phyloP scores from a whole-genome alignment of 129 eudicot species.

The Helianthus tuberosus region DNA sequence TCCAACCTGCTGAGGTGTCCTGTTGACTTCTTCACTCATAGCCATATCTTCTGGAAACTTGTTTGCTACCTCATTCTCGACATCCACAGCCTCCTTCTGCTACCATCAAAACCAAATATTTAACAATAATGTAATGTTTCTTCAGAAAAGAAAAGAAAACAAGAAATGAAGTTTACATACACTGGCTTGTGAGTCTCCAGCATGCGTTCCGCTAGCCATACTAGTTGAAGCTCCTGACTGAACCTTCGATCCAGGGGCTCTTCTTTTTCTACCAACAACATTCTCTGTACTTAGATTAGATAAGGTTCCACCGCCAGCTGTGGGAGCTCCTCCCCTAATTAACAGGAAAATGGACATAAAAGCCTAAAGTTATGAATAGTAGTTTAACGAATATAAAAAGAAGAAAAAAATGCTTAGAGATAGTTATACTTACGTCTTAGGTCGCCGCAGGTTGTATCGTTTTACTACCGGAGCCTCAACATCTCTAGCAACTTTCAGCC shows the following conservation, averaged over 20 bases:
- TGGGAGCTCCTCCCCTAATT: constrained; percentile 46
- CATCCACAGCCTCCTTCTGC: constrained; percentile 35
- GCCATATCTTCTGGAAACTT: constrained; percentile 37
- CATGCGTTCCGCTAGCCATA: constrained; percentile 46
- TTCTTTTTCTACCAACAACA: constrained; percentile 47
- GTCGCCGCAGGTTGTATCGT: constrained; percentile 82
- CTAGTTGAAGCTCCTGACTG: constrained; percentile 43
- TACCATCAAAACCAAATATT: constrained; percentile 23
- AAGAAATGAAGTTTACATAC: constrained; percentile 19
- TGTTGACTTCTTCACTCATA: constrained; percentile 81
- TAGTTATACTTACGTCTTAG: constrained; percentile 53
- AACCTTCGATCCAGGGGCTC: constrained; percentile 30
- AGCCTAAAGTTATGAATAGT: not conserved
- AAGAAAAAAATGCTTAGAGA: not conserved
- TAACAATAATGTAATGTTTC: not conserved
- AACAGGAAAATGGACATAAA: constrained; percentile 9
- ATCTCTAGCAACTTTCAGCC: constrained; percentile 53
- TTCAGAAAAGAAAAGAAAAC: not conserved
- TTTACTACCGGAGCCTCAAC: constrained; percentile 51
- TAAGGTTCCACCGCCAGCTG: constrained; percentile 43
- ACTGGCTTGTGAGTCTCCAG: constrained; percentile 24
- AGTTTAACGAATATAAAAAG: not conserved
- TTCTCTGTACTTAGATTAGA: constrained; percentile 49
- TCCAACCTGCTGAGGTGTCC: constrained; percentile 52
- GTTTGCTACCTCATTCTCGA: constrained; percentile 33